phyloP scores from a whole-genome alignment of 2,329 filamentous ascomycete genomes.

The Fusarium verticillioides region DNA sequence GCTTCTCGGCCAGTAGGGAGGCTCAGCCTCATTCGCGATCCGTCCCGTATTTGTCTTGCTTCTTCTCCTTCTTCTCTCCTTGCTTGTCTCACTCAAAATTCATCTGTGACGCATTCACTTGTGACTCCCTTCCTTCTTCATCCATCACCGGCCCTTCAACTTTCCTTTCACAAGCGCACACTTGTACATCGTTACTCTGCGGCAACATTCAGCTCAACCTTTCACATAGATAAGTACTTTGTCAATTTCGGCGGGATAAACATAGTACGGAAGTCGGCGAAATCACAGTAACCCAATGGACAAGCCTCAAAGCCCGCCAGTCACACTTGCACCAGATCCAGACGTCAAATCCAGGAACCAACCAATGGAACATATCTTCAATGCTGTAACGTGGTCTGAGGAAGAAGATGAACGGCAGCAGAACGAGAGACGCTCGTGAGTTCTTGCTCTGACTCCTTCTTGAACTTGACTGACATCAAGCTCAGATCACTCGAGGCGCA shows the following conservation, averaged over 20 bases:
- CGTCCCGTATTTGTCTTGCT: constrained; percentile 17
- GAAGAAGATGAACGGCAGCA: constrained; percentile 2
- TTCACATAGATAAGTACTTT: neutral
- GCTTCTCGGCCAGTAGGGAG: constrained; percentile 5
- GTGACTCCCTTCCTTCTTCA: neutral
- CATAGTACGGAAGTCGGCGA: neutral
- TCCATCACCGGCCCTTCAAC: neutral
- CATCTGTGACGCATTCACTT: constrained; percentile 13
- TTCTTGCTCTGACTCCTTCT: neutral
- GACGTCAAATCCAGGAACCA: neutral
- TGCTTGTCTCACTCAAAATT: constrained; percentile 3
- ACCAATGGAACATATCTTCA: constrained; percentile 16
- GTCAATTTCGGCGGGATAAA: neutral
- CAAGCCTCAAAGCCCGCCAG: neutral
- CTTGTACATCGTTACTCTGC: neutral
- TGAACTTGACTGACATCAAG: constrained; percentile 1
- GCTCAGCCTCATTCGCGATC: constrained; percentile 36
- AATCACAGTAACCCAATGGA: neutral
- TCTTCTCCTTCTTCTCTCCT: neutral
- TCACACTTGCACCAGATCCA: neutral
- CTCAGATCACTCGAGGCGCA: constrained; percentile 10
- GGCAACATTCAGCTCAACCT: neutral
- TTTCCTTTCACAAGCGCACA: neutral
- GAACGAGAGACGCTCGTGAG: constrained; percentile 4
- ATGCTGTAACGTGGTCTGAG: constrained; percentile 14